phyloP scores from a whole-genome alignment of 192 early-diverging fungal species.

The Jimgerdemannia lactiflua region DNA sequence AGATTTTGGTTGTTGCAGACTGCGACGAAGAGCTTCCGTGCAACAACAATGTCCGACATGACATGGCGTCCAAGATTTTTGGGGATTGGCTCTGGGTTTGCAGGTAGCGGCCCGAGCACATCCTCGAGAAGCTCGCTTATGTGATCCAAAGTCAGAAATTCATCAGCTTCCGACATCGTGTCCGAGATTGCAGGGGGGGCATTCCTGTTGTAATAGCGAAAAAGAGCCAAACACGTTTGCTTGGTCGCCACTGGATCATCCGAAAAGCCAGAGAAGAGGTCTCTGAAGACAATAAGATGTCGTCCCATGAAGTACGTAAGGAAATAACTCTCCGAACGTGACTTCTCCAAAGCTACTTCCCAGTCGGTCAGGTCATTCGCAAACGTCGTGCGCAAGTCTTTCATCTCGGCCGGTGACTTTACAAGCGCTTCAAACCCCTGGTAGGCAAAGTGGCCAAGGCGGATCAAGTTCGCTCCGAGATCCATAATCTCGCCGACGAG shows the following conservation, averaged over 20 bases:
- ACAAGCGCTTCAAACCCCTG: slow-evolving; percentile 1
- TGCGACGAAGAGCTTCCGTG: slow-evolving; percentile 19
- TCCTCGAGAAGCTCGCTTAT: not conserved
- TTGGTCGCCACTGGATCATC: not conserved
- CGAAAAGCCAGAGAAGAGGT: slow-evolving; percentile 11
- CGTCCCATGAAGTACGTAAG: slow-evolving; percentile 17
- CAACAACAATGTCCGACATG: slow-evolving; percentile 10
- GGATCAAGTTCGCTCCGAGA: slow-evolving; percentile 8
- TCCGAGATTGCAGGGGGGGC: slow-evolving; percentile 1
- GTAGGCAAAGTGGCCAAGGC: slow-evolving; percentile 24
- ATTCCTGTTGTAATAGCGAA: slow-evolving; percentile 10
- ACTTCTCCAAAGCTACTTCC: not conserved
- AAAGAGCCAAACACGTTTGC: slow-evolving; percentile 3
- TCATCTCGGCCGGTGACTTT: not conserved
- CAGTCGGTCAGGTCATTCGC: slow-evolving; percentile 10
- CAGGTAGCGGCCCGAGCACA: not conserved
- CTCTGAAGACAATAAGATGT: slow-evolving; percentile 16
- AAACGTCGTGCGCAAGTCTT: slow-evolving; percentile 3
- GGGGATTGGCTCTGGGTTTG: not conserved
- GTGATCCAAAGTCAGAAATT: not conserved
- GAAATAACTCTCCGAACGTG: slow-evolving; percentile 6
- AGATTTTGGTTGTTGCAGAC: slow-evolving; percentile 14
- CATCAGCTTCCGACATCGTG: not conserved
- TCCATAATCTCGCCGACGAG: slow-evolving; percentile 9
- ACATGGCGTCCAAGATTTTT: not conserved